Conservation (phyloP, 2,329 filamentous ascomycete genomes). For the Pseudogymnoascus sp. region DNA sequence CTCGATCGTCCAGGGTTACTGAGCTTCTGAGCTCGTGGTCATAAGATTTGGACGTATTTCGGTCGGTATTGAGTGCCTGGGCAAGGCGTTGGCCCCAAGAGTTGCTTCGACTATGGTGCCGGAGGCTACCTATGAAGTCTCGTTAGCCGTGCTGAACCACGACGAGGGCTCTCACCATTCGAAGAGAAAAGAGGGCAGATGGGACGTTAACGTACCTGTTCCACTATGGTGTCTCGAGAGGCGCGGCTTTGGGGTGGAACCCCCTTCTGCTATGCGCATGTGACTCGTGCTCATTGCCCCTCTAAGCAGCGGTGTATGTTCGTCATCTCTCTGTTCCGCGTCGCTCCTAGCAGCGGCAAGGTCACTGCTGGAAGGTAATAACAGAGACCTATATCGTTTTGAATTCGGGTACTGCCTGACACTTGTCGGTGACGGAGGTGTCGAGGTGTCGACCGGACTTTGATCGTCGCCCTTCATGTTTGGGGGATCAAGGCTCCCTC, state of each 20-base stretch:
- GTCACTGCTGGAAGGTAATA: constrained; percentile 9
- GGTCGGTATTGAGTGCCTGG: constrained; percentile 47
- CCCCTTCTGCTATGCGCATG: constrained; percentile 17
- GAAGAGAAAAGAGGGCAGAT: not conserved
- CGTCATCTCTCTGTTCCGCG: constrained; percentile 15
- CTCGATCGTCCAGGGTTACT: constrained; percentile 69
- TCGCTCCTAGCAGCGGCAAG: not conserved
- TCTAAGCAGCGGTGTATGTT: constrained; percentile 22
- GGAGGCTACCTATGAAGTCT: constrained; percentile 22
- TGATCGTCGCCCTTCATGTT: not conserved
- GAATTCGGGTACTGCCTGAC: not conserved
- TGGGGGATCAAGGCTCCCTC: not conserved
- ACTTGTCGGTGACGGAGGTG: constrained; percentile 9
- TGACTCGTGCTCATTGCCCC: constrained; percentile 23
- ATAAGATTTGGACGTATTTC: constrained; percentile 32
- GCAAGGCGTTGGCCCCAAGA: constrained; percentile 55
- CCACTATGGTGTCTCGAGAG: constrained; percentile 22
- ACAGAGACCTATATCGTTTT: constrained; percentile 7
- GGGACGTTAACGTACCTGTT: constrained; percentile 14
- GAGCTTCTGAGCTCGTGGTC: constrained; percentile 57
- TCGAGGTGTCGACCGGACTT: constrained; percentile 8
- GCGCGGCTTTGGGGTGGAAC: constrained; percentile 15
- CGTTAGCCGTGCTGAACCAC: not conserved
- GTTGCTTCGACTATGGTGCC: constrained; percentile 42
- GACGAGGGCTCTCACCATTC: not conserved